These are phyloP conservation scores for Camellia sinensis DNA, from an alignment of 148 eudicot species.

Conservation along the genomic window DNA sequence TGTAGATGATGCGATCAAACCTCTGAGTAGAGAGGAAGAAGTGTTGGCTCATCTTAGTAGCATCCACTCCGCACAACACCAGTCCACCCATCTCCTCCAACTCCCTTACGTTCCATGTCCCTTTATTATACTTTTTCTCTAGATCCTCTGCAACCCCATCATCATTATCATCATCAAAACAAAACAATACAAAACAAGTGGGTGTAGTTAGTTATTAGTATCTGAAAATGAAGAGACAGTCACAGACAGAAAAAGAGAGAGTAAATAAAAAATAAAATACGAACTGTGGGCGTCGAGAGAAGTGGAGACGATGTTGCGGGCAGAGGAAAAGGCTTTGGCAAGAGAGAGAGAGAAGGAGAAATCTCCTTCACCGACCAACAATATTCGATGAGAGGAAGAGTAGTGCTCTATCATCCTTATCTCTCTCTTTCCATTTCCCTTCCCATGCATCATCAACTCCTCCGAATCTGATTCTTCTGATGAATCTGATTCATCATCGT, in stretches of 20 bases:
- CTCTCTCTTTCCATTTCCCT: not conserved
- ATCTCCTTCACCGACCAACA: slow-evolving; percentile 48
- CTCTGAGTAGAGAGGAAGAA: slow-evolving; percentile 30
- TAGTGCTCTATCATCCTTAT: slow-evolving; percentile 37
- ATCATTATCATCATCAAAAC: too few relatives aligned
- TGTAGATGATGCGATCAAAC: slow-evolving; percentile 36
- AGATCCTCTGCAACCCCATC: slow-evolving; percentile 17
- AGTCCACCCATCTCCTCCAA: slow-evolving; percentile 32
- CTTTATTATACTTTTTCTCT: slow-evolving; percentile 27
- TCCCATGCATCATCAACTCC: not conserved
- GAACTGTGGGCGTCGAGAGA: slow-evolving; percentile 31
- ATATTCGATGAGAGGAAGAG: slow-evolving; percentile 23
- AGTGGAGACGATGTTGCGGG: slow-evolving; percentile 40
- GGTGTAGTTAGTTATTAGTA: too few relatives aligned
- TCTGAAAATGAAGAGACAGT: not conserved
- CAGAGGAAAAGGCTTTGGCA: slow-evolving; percentile 36
- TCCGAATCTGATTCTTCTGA: not conserved
- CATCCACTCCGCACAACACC: slow-evolving; percentile 28
- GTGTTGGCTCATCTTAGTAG: slow-evolving; percentile 30
- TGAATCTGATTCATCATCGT: not conserved
- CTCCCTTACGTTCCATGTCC: slow-evolving; percentile 21
- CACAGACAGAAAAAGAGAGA: not conserved
- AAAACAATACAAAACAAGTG: too few relatives aligned
- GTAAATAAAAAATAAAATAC: not conserved
- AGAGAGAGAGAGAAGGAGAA: slow-evolving; percentile 40